These are phyloP conservation scores for Trichosanthes truncata DNA, from an alignment of 306 rosid species.

Conservation along the genomic window DNA sequence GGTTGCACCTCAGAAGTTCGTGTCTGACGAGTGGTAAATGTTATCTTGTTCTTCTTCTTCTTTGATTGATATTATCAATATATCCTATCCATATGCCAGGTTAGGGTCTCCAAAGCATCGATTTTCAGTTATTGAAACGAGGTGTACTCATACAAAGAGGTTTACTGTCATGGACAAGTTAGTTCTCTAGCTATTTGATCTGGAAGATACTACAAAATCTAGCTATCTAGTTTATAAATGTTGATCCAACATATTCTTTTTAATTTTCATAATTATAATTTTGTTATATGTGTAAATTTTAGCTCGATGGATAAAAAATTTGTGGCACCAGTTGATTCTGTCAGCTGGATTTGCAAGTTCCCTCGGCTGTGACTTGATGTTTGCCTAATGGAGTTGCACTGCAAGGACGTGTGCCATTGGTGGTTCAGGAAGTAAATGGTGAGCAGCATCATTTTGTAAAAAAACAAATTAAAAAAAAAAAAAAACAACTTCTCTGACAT, in stretches of 20 bases:
- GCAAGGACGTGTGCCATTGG: slow-evolving; percentile 65
- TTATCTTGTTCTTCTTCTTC: no score
- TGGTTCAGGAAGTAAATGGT: slow-evolving; percentile 98
- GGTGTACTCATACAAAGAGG: slow-evolving; percentile 43
- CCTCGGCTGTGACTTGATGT: slow-evolving; percentile 57
- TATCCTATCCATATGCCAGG: background rate
- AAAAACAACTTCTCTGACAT: slow-evolving; percentile 56
- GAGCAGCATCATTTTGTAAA: slow-evolving; percentile 82
- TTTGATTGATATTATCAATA: slow-evolving; percentile 17
- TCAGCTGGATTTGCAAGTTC: slow-evolving; percentile 61
- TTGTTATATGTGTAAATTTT: background rate
- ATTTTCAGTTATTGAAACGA: slow-evolving; percentile 70
- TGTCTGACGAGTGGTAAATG: no score
- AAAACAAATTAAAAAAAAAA: no score
- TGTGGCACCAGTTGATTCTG: slow-evolving; percentile 71
- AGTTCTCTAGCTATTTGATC: slow-evolving; percentile 44
- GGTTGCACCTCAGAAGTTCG: no score
- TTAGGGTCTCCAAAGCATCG: slow-evolving; percentile 57
- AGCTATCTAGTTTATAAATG: background rate
- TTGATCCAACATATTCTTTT: background rate
- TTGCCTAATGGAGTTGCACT: slow-evolving; percentile 40
- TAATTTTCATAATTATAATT: background rate
- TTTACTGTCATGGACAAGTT: slow-evolving; percentile 21
- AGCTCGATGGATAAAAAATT: slow-evolving; percentile 62
- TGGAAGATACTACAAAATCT: background rate